Conservation (phyloP, 2,329 filamentous ascomycete species). For the Didymella keratinophila region DNA sequence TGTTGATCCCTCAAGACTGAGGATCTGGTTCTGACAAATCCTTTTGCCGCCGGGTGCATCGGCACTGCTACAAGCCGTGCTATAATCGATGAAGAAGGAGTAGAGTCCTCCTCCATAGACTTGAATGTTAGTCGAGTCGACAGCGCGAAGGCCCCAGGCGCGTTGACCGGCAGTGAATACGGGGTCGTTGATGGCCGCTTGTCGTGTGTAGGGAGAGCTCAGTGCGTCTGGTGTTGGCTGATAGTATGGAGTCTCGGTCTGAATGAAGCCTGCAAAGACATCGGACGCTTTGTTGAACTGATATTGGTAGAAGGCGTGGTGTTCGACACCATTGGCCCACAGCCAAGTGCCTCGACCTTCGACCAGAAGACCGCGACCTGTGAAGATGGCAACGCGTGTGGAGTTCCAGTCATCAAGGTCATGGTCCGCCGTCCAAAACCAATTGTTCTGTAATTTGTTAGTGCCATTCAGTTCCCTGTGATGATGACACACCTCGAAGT, state of each 20-base stretch:
- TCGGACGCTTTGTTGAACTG: conserved; percentile 79
- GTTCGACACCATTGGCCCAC: conserved; percentile 74
- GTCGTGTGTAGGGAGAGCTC: conserved; percentile 65
- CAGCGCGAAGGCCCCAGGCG: conserved; percentile 71
- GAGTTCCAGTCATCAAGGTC: conserved; percentile 81
- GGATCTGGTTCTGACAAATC: conserved; percentile 60
- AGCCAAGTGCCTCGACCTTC: conserved; percentile 61
- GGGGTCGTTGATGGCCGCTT: conserved; percentile 68
- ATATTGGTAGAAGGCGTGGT: conserved; percentile 77
- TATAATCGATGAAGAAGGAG: conserved; percentile 73
- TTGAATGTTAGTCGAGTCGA: conserved; percentile 64
- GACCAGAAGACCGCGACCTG: conserved; percentile 81
- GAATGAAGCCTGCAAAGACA: conserved; percentile 83
- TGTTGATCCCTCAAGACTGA: conserved; percentile 56
- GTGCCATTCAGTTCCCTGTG: not conserved
- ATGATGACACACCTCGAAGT: conserved; percentile 70
- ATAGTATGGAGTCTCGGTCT: conserved; percentile 88
- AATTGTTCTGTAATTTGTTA: conserved; percentile 21
- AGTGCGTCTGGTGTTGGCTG: conserved; percentile 80
- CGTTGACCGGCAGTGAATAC: conserved; percentile 61
- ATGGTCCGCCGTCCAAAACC: conserved; percentile 76
- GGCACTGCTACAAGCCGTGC: conserved; percentile 44
- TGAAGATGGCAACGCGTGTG: conserved; percentile 81
- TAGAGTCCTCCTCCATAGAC: conserved; percentile 73
- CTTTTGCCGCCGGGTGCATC: conserved; percentile 42